A percentile compares a stretch with the other conserved stretches of the same genome.
Evolutionary conservation across 345 rosid species (phyloP).

Genomic region (Rhodamnia rubescens): DNA sequence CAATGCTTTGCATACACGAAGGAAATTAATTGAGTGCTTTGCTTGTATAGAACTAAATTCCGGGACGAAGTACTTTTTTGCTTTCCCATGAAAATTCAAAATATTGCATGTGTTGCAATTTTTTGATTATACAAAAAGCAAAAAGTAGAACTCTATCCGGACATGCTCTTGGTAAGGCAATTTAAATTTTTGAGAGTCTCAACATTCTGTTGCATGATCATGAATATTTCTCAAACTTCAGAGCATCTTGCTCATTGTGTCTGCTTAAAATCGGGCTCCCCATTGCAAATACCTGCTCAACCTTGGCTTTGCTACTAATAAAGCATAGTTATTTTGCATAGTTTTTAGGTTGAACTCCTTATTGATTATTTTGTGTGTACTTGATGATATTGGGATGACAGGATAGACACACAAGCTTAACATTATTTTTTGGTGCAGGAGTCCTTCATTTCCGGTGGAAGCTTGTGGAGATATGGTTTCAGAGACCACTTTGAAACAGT

Average conservation of each 20-base stretch:
- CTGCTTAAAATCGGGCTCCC: not conserved
- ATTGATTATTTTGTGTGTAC: not conserved
- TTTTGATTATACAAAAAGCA: not conserved
- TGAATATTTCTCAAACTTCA: not conserved
- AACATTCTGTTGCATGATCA: not conserved
- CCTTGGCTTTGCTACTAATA: not conserved
- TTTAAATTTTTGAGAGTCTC: not conserved
- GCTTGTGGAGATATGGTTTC: not conserved
- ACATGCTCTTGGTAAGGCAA: not conserved
- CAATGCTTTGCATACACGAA: not conserved
- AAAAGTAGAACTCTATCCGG: not conserved
- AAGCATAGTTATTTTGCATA: not conserved
- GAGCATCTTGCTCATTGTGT: not conserved
- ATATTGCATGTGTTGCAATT: not conserved
- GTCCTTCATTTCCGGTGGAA: not conserved
- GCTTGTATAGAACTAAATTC: not conserved
- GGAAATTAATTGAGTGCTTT: not conserved
- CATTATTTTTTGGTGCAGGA: not conserved
- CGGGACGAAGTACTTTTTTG: not conserved
- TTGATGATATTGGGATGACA: not conserved
- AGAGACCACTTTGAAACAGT: not conserved
- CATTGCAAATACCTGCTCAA: not conserved
- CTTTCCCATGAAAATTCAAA: not conserved
- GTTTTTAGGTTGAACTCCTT: not conserved
- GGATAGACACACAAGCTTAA: not conserved